These are phyloP conservation scores for Pilobolus umbonatus DNA, from an alignment of 192 early-diverging fungal species.

Conservation along the genomic window DNA sequence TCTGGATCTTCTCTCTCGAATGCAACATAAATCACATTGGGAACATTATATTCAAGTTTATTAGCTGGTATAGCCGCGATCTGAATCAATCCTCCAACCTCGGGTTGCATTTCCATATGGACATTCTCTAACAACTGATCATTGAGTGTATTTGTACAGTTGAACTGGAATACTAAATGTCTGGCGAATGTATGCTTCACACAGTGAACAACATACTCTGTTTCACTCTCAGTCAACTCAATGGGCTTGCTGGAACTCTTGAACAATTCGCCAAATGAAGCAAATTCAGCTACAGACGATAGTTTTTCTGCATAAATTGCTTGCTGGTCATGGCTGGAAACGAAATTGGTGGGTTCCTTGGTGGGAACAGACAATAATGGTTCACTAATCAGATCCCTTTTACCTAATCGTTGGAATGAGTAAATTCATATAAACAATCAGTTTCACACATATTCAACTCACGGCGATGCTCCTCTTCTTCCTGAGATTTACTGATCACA, in stretches of 20 bases:
- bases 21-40: slow-evolving; percentile 80
- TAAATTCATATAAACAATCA: too few relatives aligned
- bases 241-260: slow-evolving; percentile 74
- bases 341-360: too few relatives aligned
- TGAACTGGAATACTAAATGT: slow-evolving; percentile 96
- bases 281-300: slow-evolving; percentile 77
- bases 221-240: slow-evolving; percentile 88
- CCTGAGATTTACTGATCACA: slow-evolving; percentile 80
- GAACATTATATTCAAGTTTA: slow-evolving; percentile 72
- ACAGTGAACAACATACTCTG: slow-evolving; percentile 90
- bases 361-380: slow-evolving; percentile 29
- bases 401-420: slow-evolving; percentile 19
- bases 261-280: slow-evolving; percentile 79
- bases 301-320: slow-evolving; percentile 72
- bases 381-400: too few relatives aligned
- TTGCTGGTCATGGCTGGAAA: slow-evolving; percentile 53
- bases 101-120: slow-evolving; percentile 73
- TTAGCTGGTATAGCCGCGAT: slow-evolving; percentile 67
- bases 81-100: slow-evolving; percentile 56
- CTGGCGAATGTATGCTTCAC: slow-evolving; percentile 90
- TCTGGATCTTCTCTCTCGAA: slow-evolving; percentile 64
- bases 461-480: slow-evolving; percentile 74
- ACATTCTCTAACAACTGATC: slow-evolving; percentile 92
- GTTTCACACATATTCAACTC: too few relatives aligned
- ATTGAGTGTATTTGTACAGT: slow-evolving; percentile 90